phyloP scores from a whole-genome alignment of 768 basidiomycete species.

The Podaxis sp. region DNA sequence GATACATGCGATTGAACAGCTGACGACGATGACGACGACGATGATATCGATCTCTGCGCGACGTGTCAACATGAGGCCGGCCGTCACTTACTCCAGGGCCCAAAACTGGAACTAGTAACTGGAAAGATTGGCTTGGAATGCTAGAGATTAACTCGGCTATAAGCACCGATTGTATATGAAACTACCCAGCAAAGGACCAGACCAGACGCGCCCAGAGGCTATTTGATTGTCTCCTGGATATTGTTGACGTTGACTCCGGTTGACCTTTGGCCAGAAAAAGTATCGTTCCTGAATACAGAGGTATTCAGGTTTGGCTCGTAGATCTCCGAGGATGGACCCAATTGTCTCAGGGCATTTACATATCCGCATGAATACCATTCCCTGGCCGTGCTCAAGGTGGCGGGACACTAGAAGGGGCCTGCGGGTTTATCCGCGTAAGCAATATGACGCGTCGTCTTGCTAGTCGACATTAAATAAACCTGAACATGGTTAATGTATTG shows the following conservation, averaged over 20 bases:
- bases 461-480: not conserved
- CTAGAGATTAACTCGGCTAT: constrained; percentile 7
- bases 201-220: not conserved
- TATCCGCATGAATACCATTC: not conserved
- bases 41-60: constrained; percentile 9
- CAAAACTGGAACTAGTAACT: not conserved
- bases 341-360: not conserved
- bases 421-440: constrained; percentile 2
- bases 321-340: not conserved
- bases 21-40: not conserved
- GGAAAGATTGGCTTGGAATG: not conserved
- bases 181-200: not conserved
- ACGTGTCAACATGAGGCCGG: constrained; percentile 3
- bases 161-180: constrained; percentile 2
- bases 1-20: not conserved
- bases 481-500: not conserved
- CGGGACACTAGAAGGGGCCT: not conserved
- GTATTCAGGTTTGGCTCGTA: not conserved
- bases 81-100: not conserved
- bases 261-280: not conserved
- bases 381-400: too few species aligned
- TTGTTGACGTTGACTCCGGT: not conserved
- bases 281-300: constrained; percentile 1
- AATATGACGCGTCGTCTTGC: not conserved
- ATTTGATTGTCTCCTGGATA: constrained; percentile 4